Base-by-base conservation (phyloP, 306 rosid species). In the Dryas drummondii region DNA sequence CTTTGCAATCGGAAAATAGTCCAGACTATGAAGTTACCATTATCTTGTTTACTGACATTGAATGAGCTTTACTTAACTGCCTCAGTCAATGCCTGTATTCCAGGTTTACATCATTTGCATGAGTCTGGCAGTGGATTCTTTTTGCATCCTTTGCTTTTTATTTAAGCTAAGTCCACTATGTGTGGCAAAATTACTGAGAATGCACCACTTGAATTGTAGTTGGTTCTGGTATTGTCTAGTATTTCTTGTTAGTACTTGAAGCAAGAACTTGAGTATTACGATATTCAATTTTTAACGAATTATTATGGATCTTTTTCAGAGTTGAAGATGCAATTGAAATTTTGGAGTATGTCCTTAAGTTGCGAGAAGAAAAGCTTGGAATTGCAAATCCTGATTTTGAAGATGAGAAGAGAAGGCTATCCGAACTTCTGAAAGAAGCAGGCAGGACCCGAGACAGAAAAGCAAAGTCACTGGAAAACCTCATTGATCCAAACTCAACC, bases 271-370 rank as follows among this genome's bases (percentile, higher is more conserved):
- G 11, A 61, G 17, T 62, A 27, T 13, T 57, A 46, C 68, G 17
- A 60, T 42, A 51, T n/a, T 32, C 42, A 13, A 7, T 15, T 61
- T 60, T 54, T 75, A 49, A 79, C 70, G 41, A 65, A 66, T 59
- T 70, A 49, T 66, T 74, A 54, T 68, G 61, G 58, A 54, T 52
- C 50, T 77, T 66, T 72, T 82, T 76, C 91, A 96, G 99, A 79
- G 99, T 96, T 58, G 98, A 90, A 37, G 99, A 96, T 80, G 99
- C 99, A 52, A 96, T 96, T 78, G 98, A 96, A 79, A 92, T 92
- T 75, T 83, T 96, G 81, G 99, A 96, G 76, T 84, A 84, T 79
- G 98, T 96, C 67, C 96, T 96, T 10, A 96, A 92, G 68, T 74
- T 89, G 80, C 84, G 91, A 65, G 94, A 89, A 80, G 94, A 93